Evolutionary conservation across 176 grass and related monocot species (phyloP), one percentile per base, ranked within the genome.

Genomic region (Urochloa ruziziensis): DNA sequence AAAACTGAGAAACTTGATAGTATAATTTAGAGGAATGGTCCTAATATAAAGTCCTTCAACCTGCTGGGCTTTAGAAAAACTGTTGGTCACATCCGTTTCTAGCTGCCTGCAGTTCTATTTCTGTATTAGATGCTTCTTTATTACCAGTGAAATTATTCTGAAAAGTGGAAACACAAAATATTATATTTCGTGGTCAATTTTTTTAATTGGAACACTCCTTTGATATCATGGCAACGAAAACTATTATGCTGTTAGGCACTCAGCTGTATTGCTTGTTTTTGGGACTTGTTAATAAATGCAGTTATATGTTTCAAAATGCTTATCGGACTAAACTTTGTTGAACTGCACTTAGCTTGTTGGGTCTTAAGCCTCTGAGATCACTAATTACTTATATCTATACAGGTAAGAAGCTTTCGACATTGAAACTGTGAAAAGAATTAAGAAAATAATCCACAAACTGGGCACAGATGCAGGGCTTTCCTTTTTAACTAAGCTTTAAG

Each of bases 351-450:
- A 85, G 40, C 40, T 18, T 53, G 39, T 79, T 86, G 64, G 66
- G 56, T 46, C 21, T 85, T 78, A 70, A 61, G 54, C 77, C 46
- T 34, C 44, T 80, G 34, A 46, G 30, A 14, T 43, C 54, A 66
- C 23, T 23, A 69, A 52, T 71, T 49, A 8, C 7, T 27, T 76
- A n/a, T 51, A 62, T 61, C 32, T 51, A 23, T 60, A 37, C 27
- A 60, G 47, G 40, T 59, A 57, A 57, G 34, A 67, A 78, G 25
- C 23, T 70, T 70, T 69, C 23, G 15, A 48, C 62, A 21, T 60
- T 24, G 13, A 84, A 86, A 61, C 58, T 56, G 30, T 52, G 39
- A 75, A 58, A 33, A 33, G 58, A 87, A 53, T 62, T 37, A 83
- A 83, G 5, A 37, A 74, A 86, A 49, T 54, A 49, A 64, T 82